Percentiles rank a stretch among this genome's conserved stretches.
phyloP scores from a whole-genome alignment of 495 filamentous ascomycete genomes.

The Cenococcum geophilum region DNA sequence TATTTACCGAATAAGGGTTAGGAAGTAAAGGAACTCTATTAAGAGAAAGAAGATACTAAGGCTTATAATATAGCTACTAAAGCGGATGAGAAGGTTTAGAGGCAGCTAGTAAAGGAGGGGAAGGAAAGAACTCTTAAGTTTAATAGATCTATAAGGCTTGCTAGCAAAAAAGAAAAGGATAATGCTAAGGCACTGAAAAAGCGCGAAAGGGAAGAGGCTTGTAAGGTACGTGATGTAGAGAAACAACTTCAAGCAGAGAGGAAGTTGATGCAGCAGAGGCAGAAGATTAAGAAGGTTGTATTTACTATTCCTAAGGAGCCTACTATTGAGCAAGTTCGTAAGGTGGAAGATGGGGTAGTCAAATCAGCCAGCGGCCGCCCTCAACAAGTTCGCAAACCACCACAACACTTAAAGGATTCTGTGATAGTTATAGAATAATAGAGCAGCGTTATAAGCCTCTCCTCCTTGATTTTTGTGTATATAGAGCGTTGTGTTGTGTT shows the following conservation, averaged over 20 bases:
- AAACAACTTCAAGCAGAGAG: not conserved
- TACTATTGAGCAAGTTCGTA: not conserved
- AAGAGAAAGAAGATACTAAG: slow-evolving; percentile 7
- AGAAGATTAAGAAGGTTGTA: too few relatives aligned
- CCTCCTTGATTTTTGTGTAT: not conserved
- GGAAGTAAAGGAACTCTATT: not conserved
- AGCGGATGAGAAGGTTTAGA: slow-evolving; percentile 1
- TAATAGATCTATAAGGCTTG: not conserved
- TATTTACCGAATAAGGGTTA: not conserved
- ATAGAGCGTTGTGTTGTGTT: not conserved
- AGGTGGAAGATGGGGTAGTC: not conserved
- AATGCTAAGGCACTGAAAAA: not conserved
- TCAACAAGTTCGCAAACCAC: not conserved
- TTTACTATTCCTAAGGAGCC: not conserved
- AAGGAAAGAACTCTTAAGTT: not conserved
- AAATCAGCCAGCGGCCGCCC: not conserved
- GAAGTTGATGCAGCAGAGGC: not conserved
- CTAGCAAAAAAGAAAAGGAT: not conserved
- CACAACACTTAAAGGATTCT: not conserved
- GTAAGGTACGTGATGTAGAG: not conserved
- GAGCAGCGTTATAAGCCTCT: not conserved
- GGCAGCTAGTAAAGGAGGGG: not conserved
- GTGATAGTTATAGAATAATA: not conserved
- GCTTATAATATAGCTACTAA: not conserved
- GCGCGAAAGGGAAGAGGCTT: not conserved